A percentile compares a stretch with the other conserved stretches of the same genome.
Conservation (phyloP, 2,329 filamentous ascomycete genomes). For the Sclerotinia spermophila region DNA sequence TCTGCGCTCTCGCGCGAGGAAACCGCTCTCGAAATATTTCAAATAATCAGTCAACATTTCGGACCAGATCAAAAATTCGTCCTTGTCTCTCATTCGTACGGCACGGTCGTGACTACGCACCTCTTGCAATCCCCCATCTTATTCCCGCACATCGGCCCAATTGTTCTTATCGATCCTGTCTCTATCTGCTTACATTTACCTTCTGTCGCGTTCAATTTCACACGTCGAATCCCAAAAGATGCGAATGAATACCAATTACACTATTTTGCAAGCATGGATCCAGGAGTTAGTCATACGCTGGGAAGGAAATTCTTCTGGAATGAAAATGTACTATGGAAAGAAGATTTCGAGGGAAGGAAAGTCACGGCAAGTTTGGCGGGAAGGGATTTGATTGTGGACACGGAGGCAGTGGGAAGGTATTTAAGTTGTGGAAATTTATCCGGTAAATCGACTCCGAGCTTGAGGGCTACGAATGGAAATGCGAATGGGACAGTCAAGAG, state of each 20-base stretch:
- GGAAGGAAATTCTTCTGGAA: slow-evolving; percentile 59
- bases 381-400: slow-evolving; percentile 53
- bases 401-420: slow-evolving; percentile 50
- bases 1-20: slow-evolving; percentile 46
- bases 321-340: slow-evolving; percentile 58
- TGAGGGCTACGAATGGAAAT: slow-evolving; percentile 29
- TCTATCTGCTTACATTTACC: slow-evolving; percentile 58
- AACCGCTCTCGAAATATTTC: slow-evolving; percentile 50
- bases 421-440: slow-evolving; percentile 37
- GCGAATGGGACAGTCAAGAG: background rate
- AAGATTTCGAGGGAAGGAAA: slow-evolving; percentile 44
- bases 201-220: slow-evolving; percentile 62
- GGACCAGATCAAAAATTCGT: slow-evolving; percentile 47
- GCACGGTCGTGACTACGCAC: slow-evolving; percentile 53
- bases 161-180: slow-evolving; percentile 58
- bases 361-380: slow-evolving; percentile 50
- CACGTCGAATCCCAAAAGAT: slow-evolving; percentile 41
- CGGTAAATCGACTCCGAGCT: slow-evolving; percentile 15
- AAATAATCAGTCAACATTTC: slow-evolving; percentile 50
- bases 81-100: slow-evolving; percentile 51
- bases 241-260: slow-evolving; percentile 58
- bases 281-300: slow-evolving; percentile 55
- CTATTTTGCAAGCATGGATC: slow-evolving; percentile 58
- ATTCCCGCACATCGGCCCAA: slow-evolving; percentile 44
- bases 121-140: slow-evolving; percentile 46